Conservation (phyloP, 805 yeast genomes). For the Saccharomycopsis malanga region DNA sequence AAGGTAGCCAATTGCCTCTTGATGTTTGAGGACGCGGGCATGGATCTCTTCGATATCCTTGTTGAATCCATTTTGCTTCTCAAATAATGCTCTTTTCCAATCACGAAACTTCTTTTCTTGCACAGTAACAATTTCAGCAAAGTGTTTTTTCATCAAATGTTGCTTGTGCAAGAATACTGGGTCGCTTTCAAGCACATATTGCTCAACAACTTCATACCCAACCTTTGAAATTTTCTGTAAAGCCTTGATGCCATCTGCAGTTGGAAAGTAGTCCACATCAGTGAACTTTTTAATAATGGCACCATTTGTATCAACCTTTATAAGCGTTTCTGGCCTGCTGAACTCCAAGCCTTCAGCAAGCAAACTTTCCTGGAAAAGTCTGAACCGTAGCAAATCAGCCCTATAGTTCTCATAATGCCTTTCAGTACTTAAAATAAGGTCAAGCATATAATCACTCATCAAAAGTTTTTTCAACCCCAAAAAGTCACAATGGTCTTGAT, state of each 20-base stretch:
- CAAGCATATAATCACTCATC: conserved; percentile 66
- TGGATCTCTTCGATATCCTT: conserved; percentile 43
- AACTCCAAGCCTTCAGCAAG: not conserved
- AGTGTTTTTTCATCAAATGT: conserved; percentile 36
- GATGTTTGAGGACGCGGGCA: conserved; percentile 32
- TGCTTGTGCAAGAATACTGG: conserved; percentile 43
- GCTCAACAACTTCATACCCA: conserved; percentile 34
- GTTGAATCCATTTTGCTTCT: conserved; percentile 50
- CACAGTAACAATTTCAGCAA: conserved; percentile 35
- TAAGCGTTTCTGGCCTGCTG: not conserved
- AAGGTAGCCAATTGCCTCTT: conserved; percentile 24
- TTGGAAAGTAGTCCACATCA: conserved; percentile 6
- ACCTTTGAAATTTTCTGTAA: conserved; percentile 34
- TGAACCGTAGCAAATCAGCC: conserved; percentile 43
- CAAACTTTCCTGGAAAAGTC: conserved; percentile 26
- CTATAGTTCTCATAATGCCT: conserved; percentile 68
- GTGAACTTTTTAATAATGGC: conserved; percentile 10
- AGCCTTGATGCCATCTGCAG: conserved; percentile 29
- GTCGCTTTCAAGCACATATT: conserved; percentile 35
- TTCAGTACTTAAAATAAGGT: conserved; percentile 70
- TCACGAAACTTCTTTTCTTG: conserved; percentile 55
- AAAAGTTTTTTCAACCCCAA: conserved; percentile 53
- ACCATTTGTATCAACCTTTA: conserved; percentile 8
- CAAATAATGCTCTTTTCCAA: conserved; percentile 52
- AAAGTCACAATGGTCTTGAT: conserved; percentile 73